phyloP scores from a whole-genome alignment of 169 alveolate species.

The Plasmodium relictum region DNA sequence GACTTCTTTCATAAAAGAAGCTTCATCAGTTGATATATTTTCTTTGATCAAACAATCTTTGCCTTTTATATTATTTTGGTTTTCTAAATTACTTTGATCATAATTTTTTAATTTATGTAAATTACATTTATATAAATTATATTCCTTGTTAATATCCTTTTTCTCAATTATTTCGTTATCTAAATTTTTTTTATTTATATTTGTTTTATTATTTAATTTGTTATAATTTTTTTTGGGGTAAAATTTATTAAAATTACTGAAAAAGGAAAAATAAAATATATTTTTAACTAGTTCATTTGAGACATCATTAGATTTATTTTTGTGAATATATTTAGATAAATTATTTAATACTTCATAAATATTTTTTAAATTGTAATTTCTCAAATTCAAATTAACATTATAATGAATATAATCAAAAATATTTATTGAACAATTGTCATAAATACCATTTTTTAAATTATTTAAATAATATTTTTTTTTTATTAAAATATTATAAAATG shows the following conservation, averaged over 20 bases:
- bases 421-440: conserved; percentile 19
- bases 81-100: not conserved
- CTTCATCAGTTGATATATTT: too few species aligned
- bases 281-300: conserved; percentile 28
- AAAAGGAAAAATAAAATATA: conserved; percentile 35
- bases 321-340: conserved; percentile 42
- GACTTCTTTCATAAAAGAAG: too few species aligned
- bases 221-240: not conserved
- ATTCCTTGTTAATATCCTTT: not conserved
- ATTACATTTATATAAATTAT: too few species aligned
- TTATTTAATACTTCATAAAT: conserved; percentile 10
- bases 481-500: conserved; percentile 36
- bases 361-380: conserved; percentile 27
- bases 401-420: conserved; percentile 58
- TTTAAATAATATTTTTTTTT: conserved; percentile 22
- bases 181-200: too few species aligned
- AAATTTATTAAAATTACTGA: conserved; percentile 21
- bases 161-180: not conserved
- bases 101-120: too few species aligned
- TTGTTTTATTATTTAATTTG: too few species aligned
- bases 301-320: conserved; percentile 10
- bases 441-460: conserved; percentile 27
- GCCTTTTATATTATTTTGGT: not conserved
- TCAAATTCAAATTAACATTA: conserved; percentile 26
- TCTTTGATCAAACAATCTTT: not conserved